phyloP scores from a whole-genome alignment of 306 rosid species.

The Ammopiptanthus mongolicus region DNA sequence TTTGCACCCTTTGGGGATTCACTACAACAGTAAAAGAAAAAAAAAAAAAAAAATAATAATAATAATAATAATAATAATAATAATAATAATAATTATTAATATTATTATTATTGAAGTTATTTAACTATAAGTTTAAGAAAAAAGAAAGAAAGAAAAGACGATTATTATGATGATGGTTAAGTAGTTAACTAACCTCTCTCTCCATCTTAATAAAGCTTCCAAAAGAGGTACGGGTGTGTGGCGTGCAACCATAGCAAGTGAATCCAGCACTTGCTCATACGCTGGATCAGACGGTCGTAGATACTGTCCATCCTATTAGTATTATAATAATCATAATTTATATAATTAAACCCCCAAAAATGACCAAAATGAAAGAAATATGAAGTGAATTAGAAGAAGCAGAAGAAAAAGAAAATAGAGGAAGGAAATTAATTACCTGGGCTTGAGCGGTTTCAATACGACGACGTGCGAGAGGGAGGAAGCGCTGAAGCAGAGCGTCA shows the following conservation, averaged over 20 bases:
- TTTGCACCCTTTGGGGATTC: slow-evolving; percentile 98
- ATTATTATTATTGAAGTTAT: neutral
- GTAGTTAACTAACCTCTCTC: slow-evolving; percentile 48
- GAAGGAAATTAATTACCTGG: slow-evolving; percentile 39
- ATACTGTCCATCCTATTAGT: slow-evolving; percentile 80
- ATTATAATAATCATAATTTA: too few relatives aligned
- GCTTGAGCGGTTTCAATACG: slow-evolving; percentile 99
- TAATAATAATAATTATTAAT: neutral
- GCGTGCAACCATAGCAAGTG: slow-evolving; percentile 94
- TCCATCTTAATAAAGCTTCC: slow-evolving; percentile 92
- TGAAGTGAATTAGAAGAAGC: neutral
- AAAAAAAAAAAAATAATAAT: too few relatives aligned
- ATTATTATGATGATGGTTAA: too few relatives aligned
- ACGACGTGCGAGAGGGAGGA: slow-evolving; percentile 97
- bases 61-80: neutral
- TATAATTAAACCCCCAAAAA: too few relatives aligned
- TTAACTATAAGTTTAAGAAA: neutral
- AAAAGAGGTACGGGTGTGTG: slow-evolving; percentile 98
- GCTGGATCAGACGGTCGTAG: slow-evolving; percentile 99
- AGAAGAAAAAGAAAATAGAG: neutral
- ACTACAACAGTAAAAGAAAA: slow-evolving; percentile 36
- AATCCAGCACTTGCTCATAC: slow-evolving; percentile 96
- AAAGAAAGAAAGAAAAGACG: neutral
- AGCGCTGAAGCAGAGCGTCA: slow-evolving; percentile 96
- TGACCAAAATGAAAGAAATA: neutral